A percentile compares a stretch with the other conserved stretches of the same genome.
Conservation (phyloP, 1,139 yeast species). For the Yamadazyma diddensiae region DNA sequence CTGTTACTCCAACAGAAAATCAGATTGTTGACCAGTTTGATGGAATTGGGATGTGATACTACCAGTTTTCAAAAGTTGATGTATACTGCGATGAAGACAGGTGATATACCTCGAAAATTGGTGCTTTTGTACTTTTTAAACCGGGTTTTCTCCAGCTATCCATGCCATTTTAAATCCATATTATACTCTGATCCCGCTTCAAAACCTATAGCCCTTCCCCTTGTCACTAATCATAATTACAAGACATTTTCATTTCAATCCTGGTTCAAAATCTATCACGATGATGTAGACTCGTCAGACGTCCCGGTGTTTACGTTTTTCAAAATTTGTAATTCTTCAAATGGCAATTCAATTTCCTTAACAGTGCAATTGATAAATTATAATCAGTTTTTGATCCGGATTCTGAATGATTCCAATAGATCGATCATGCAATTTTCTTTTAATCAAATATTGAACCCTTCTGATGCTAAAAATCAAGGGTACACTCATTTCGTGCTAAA, state of each 20-base stretch:
- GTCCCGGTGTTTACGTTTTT: conserved; percentile 21
- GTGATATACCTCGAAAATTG: conserved; percentile 14
- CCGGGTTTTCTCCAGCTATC: conserved; percentile 20
- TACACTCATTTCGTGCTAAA: conserved; percentile 36
- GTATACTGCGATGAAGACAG: conserved; percentile 15
- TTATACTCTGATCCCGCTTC: conserved; percentile 21
- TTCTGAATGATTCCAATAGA: conserved; percentile 22
- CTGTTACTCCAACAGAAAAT: conserved; percentile 19
- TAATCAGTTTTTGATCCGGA: conserved; percentile 32
- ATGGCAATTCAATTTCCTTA: conserved; percentile 20
- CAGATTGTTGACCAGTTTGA: conserved; percentile 24
- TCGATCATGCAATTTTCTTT: conserved; percentile 33
- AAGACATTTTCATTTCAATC: conserved; percentile 28
- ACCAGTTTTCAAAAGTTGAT: conserved; percentile 20
- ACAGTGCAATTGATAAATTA: conserved; percentile 28
- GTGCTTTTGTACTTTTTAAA: conserved; percentile 25
- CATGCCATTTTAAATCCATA: conserved; percentile 30
- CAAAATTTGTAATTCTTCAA: conserved; percentile 27
- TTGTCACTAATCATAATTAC: conserved; percentile 17
- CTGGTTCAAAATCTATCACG: conserved; percentile 32
- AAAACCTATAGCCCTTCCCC: conserved; percentile 24
- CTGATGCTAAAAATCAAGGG: conserved; percentile 20
- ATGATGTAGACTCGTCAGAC: conserved; percentile 12
- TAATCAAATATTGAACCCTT: conserved; percentile 27
- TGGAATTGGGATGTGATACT: conserved; percentile 38